A percentile compares a stretch with the other conserved stretches of the same genome.
phyloP scores from a whole-genome alignment of 129 eudicot genomes.

The Tagetes patula region DNA sequence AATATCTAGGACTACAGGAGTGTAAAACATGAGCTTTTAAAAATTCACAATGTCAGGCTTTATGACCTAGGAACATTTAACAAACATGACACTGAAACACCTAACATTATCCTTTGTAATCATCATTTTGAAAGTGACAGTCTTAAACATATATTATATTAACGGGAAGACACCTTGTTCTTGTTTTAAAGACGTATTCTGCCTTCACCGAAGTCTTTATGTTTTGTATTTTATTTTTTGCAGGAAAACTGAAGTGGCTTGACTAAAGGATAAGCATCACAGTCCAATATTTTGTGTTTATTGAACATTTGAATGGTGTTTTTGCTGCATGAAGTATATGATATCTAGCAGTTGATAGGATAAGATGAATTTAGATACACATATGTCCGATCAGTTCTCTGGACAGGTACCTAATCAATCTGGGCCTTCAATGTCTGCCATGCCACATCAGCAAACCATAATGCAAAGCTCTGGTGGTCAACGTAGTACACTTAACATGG shows the following conservation, averaged over 20 bases:
- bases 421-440: conserved; percentile 47
- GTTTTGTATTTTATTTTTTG: background rate
- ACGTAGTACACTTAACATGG: conserved; percentile 43
- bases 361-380: conserved; percentile 70
- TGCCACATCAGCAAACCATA: conserved; percentile 57
- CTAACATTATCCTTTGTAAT: conserved; percentile 6
- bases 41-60: conserved; percentile 8
- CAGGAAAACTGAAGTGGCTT: conserved; percentile 24
- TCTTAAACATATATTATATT: conserved; percentile 1
- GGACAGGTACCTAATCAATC: conserved; percentile 64
- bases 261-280: conserved; percentile 18
- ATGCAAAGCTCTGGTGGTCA: conserved; percentile 60
- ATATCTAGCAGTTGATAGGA: conserved; percentile 25
- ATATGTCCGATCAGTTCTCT: conserved; percentile 57
- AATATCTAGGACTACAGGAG: conserved; percentile 1
- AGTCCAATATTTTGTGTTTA: conserved; percentile 1
- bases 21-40: background rate
- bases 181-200: conserved; percentile 1
- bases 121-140: background rate
- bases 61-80: background rate
- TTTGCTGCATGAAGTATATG: conserved; percentile 26
- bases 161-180: background rate
- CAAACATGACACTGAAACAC: background rate
- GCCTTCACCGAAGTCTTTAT: conserved; percentile 15
- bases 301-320: conserved; percentile 14